Percentiles rank a stretch among this genome's conserved stretches.
These are phyloP conservation scores for Hemileccinum impolitum DNA, from an alignment of 768 basidiomycete genomes.

Conservation along the genomic window DNA sequence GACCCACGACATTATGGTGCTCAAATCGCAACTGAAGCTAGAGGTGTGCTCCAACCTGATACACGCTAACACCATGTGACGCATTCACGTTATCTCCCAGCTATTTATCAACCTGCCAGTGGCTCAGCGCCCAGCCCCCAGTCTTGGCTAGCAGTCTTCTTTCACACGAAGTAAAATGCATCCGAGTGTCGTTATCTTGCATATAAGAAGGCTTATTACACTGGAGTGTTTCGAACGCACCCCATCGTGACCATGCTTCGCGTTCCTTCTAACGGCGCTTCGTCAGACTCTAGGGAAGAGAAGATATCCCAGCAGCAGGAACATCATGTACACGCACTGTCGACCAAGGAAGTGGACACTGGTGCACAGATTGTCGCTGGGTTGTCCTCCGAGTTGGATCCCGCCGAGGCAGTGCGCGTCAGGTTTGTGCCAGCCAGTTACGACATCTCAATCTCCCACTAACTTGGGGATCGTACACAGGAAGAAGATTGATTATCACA, in stretches of 20 bases:
- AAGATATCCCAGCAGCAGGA: constrained; percentile 8
- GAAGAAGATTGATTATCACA: constrained; percentile 63
- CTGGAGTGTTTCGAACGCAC: neutral
- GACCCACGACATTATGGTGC: too few species aligned
- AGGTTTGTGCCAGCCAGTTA: constrained; percentile 33
- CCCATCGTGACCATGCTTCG: constrained; percentile 2
- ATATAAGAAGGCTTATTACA: constrained; percentile 3
- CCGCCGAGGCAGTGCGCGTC: constrained; percentile 48
- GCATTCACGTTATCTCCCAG: too few species aligned
- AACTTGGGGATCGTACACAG: constrained; percentile 23
- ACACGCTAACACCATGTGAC: too few species aligned
- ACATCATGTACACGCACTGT: constrained; percentile 23
- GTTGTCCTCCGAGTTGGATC: constrained; percentile 42
- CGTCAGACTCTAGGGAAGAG: constrained; percentile 11
- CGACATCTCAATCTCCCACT: neutral
- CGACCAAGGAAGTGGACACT: constrained; percentile 54
- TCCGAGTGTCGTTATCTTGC: neutral
- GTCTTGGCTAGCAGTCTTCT: neutral
- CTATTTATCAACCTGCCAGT: too few species aligned
- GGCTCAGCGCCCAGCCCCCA: too few species aligned
- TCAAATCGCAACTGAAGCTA: too few species aligned
- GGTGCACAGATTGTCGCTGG: constrained; percentile 56
- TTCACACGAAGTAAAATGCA: constrained; percentile 4
- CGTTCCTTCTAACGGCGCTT: constrained; percentile 7
- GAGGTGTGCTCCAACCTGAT: too few species aligned